Conservation (phyloP, 164 flowering plant genomes). For the Vitis amurensis region DNA sequence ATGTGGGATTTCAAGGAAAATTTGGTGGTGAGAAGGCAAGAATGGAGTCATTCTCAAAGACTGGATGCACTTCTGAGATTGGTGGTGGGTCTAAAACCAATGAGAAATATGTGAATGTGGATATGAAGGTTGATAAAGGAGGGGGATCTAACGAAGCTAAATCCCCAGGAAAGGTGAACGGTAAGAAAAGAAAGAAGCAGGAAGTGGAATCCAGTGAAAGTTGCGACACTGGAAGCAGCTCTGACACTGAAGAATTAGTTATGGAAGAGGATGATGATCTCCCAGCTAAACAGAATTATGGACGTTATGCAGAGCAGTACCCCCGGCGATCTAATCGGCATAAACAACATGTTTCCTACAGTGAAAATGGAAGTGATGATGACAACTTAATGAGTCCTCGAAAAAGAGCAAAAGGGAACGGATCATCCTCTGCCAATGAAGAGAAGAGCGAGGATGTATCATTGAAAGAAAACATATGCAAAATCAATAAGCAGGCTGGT, state of each 20-base stretch:
- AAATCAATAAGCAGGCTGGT: conserved; percentile 7
- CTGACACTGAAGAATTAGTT: conserved; percentile 28
- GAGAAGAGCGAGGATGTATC: conserved; percentile 17
- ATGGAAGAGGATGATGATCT: conserved; percentile 21
- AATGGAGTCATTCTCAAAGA: conserved; percentile 7
- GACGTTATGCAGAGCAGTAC: conserved; percentile 6
- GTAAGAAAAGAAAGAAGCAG: conserved; percentile 39
- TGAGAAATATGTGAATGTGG: background rate
- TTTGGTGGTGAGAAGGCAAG: conserved; percentile 9
- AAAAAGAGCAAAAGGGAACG: conserved; percentile 31
- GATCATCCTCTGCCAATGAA: conserved; percentile 13
- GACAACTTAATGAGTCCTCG: conserved; percentile 27
- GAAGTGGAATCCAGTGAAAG: conserved; percentile 49
- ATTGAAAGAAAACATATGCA: conserved; percentile 7
- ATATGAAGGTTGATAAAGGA: background rate
- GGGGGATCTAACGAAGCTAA: conserved; percentile 1
- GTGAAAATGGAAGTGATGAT: conserved; percentile 52
- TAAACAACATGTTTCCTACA: conserved; percentile 49
- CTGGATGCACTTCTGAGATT: conserved; percentile 9
- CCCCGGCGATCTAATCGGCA: conserved; percentile 48
- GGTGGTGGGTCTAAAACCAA: background rate
- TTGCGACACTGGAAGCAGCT: conserved; percentile 31
- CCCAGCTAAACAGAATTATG: conserved; percentile 10
- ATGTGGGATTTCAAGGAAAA: conserved; percentile 19
- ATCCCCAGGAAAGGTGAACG: conserved; percentile 21